These are phyloP conservation scores for Neocucurbitaria cava DNA, from an alignment of 2,329 filamentous ascomycete species.

Conservation along the genomic window DNA sequence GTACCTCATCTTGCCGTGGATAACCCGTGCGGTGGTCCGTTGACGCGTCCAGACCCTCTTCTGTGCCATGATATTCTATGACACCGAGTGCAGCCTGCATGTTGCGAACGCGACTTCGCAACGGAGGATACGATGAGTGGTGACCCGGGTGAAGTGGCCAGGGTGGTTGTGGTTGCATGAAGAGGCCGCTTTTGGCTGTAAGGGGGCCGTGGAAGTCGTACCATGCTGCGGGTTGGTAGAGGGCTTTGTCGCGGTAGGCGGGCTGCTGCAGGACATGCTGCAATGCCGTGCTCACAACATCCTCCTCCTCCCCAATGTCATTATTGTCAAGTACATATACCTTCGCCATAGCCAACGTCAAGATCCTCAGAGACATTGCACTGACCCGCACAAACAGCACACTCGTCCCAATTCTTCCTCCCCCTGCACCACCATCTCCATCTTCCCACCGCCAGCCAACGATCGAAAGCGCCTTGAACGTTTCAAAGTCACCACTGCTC, in stretches of 20 bases:
- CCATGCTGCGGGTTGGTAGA: slow-evolving; percentile 5
- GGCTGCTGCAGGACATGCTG: slow-evolving; percentile 35
- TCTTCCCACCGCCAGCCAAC: slow-evolving; percentile 31
- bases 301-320: background rate
- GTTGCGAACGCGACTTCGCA: too few relatives aligned
- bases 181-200: background rate
- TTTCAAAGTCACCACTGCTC: background rate
- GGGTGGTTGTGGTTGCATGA: background rate
- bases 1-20: slow-evolving; percentile 11
- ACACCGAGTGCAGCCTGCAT: background rate
- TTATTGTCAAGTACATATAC: slow-evolving; percentile 36
- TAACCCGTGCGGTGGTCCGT: slow-evolving; percentile 1
- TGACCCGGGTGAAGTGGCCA: too few relatives aligned
- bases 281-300: slow-evolving; percentile 48
- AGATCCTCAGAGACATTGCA: slow-evolving; percentile 14
- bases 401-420: slow-evolving; percentile 29
- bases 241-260: background rate
- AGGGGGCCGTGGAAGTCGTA: background rate
- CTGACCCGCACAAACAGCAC: slow-evolving; percentile 32
- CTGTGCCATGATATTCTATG: background rate
- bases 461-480: slow-evolving; percentile 29
- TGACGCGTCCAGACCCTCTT: background rate
- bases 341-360: slow-evolving; percentile 30
- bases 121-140: background rate
- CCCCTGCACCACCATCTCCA: background rate